A percentile compares a stretch with the other conserved stretches of the same genome.
phyloP scores from a whole-genome alignment of 2,329 filamentous ascomycete genomes.

The Pseudocercospora vitis region DNA sequence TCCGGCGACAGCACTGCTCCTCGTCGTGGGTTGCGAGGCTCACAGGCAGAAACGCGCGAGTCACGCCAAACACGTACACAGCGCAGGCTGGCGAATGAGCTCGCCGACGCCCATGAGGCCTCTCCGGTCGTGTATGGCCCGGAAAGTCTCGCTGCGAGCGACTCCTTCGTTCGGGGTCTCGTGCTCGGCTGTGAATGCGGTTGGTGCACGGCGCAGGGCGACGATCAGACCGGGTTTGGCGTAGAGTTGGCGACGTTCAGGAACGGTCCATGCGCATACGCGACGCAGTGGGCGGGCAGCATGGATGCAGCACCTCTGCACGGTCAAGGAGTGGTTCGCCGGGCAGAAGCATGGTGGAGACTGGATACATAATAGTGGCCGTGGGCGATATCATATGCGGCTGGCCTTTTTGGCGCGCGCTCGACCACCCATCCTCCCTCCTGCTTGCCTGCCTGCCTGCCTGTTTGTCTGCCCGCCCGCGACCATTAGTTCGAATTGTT shows the following conservation, averaged over 20 bases:
- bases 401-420: background rate
- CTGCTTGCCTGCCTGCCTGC: background rate
- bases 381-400: background rate
- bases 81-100: background rate
- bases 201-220: background rate
- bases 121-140: background rate
- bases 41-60: background rate
- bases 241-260: background rate
- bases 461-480: no score
- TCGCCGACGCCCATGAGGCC: background rate
- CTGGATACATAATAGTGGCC: conserved; percentile 7
- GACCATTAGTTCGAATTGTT: no score
- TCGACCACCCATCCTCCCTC: conserved; percentile 2
- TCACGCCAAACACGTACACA: no score
- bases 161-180: conserved; percentile 8
- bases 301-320: conserved; percentile 2
- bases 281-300: no score
- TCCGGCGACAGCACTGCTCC: conserved; percentile 2
- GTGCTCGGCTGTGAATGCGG: background rate
- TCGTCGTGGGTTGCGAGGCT: background rate
- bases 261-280: conserved; percentile 4
- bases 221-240: background rate
- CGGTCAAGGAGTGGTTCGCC: conserved; percentile 4
- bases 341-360: background rate
- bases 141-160: background rate